Evolutionary conservation across 768 basidiomycete species (phyloP).

Genomic region (Boletus sensibilis): DNA sequence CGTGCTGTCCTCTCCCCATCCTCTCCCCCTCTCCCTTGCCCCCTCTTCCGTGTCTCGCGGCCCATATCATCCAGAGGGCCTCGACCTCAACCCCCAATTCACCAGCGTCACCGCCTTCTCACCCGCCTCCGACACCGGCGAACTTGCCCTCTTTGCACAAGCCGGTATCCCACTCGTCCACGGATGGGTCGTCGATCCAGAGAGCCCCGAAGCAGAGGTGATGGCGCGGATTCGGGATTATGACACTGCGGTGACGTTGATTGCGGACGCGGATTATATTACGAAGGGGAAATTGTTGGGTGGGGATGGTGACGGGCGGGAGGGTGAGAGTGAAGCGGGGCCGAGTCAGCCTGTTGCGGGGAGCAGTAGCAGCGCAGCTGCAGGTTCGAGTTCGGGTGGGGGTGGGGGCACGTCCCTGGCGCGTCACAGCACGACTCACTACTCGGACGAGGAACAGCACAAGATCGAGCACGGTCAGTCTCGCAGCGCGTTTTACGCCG

Average conservation of each 20-base stretch:
- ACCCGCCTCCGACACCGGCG: conserved; percentile 64
- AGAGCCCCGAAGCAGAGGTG: conserved; percentile 54
- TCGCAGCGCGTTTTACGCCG: no score
- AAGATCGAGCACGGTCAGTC: conserved; percentile 71
- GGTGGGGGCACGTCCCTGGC: conserved; percentile 1
- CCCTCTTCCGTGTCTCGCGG: no score
- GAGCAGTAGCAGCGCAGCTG: not conserved
- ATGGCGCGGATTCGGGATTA: conserved; percentile 61
- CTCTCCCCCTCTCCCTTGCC: not conserved
- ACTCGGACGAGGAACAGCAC: conserved; percentile 51
- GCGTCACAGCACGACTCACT: conserved; percentile 22
- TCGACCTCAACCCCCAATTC: conserved; percentile 88
- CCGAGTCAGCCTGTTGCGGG: conserved; percentile 6
- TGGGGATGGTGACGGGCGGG: not conserved
- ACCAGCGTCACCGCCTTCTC: conserved; percentile 66
- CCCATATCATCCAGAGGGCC: conserved; percentile 55
- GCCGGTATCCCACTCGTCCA: conserved; percentile 81
- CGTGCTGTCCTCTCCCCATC: not conserved
- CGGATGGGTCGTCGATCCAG: conserved; percentile 62
- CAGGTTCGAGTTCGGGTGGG: conserved; percentile 7
- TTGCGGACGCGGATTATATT: conserved; percentile 79
- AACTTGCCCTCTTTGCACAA: conserved; percentile 82
- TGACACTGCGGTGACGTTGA: conserved; percentile 67
- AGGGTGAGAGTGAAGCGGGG: conserved; percentile 9
- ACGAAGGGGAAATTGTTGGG: conserved; percentile 59